Evolutionary conservation across 257 asterid genomes (phyloP).

Genomic region (Osmanthus fragrans): DNA sequence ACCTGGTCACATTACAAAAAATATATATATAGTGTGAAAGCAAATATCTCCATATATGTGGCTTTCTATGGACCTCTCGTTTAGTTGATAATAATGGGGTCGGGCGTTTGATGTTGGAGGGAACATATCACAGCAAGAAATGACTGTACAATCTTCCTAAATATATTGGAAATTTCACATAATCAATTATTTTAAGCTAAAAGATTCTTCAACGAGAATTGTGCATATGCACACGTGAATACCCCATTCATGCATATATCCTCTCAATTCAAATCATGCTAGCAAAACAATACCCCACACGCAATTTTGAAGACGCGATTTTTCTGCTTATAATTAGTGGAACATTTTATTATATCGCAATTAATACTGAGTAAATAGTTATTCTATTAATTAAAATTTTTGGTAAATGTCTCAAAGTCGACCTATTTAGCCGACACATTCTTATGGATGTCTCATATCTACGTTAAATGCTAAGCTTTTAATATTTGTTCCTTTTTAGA

Average conservation of each 20-base stretch:
- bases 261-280: background rate
- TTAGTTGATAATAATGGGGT: constrained; percentile 26
- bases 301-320: too few species aligned
- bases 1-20: too few species aligned
- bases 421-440: background rate
- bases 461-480: background rate
- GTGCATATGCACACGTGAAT: constrained; percentile 37
- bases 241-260: constrained; percentile 29
- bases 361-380: background rate
- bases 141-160: background rate
- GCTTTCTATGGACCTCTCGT: background rate
- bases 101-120: constrained; percentile 38
- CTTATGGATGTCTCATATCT: constrained; percentile 2
- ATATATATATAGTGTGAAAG: background rate
- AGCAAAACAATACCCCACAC: too few species aligned
- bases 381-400: background rate
- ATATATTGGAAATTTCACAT: background rate
- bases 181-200: background rate
- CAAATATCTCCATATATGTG: background rate
- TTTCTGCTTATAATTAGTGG: background rate
- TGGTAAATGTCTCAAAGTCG: background rate
- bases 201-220: constrained; percentile 35
- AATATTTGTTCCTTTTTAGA: background rate
- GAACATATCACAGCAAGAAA: constrained; percentile 30
- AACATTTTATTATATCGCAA: background rate